A percentile compares a stretch with the other conserved stretches of the same genome.
Conservation (phyloP, 2,329 filamentous ascomycete species). For the Coleophoma eucalyptorum region DNA sequence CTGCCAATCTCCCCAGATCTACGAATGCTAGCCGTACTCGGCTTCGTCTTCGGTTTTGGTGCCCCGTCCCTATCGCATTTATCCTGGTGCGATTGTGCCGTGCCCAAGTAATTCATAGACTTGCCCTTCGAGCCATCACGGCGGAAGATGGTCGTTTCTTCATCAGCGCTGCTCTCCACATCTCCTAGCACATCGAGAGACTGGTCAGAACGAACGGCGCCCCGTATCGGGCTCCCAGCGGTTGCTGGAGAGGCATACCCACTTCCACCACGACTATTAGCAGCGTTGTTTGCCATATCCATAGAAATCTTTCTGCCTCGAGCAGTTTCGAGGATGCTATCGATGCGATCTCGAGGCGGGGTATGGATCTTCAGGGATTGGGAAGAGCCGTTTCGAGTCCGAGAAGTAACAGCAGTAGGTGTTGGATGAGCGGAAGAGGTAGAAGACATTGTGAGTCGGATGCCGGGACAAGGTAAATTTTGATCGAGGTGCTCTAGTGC, state of each 20-base stretch:
- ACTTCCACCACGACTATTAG: too few relatives aligned
- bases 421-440: too few relatives aligned
- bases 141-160: slow-evolving; percentile 34
- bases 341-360: slow-evolving; percentile 9
- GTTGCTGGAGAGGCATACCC: not conserved
- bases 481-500: too few relatives aligned
- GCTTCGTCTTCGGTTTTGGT: not conserved
- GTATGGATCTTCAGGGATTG: slow-evolving; percentile 2
- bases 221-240: slow-evolving; percentile 1
- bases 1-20: slow-evolving; percentile 5
- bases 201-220: not conserved
- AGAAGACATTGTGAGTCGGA: too few relatives aligned
- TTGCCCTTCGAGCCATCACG: slow-evolving; percentile 3
- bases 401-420: not conserved
- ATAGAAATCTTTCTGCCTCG: slow-evolving; percentile 14
- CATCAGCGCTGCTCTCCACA: slow-evolving; percentile 26
- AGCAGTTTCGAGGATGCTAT: slow-evolving; percentile 20
- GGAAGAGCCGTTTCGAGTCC: not conserved
- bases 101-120: slow-evolving; percentile 19
- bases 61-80: not conserved
- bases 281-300: slow-evolving; percentile 2
- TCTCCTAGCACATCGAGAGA: not conserved
- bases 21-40: slow-evolving; percentile 11
- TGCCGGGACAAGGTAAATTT: too few relatives aligned
- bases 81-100: slow-evolving; percentile 1